Evolutionary conservation across 2,329 filamentous ascomycete species (phyloP), one percentile per base, ranked within the genome.

Genomic region (Magnaporthales sp.): DNA sequence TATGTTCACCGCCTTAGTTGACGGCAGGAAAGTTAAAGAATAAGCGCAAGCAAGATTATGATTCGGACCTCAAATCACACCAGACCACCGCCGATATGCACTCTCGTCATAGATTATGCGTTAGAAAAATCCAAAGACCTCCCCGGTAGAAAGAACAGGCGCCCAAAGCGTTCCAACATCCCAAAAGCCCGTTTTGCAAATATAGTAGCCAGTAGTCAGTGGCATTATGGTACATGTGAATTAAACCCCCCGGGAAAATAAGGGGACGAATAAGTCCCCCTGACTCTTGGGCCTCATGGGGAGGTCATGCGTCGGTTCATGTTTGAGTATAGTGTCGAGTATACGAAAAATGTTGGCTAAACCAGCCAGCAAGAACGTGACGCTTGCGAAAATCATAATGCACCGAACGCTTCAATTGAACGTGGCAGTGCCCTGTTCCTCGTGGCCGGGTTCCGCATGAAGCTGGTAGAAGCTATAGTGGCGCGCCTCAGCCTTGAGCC

Each of bases 401-500:
- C 11, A 7, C 10, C 31, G 62, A 38, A 22, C 32, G n/a, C 30
- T 54, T 67, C 32, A 72, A 13, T 86, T 78, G 72, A 86, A 87
- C 62, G 79, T 75, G 7, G 81, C 83, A 3, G 79, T 80, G 4
- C 84, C 85, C 69, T 81, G 80, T 0, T 80, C 80, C 60, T 79
- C 79, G 11, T 78, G 70, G 63, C 81, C 78, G 2, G 80, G 77
- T 62, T 84, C 83, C 51, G 70, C 72, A 65, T 84, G 80, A 31
- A 82, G 78, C 70, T 87, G 80, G 70, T 84, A 87, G 71, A 83
- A 87, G 68, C 76, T 81, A 66, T 79, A 76, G 72, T 82, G 84
- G 64, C 76, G 74, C 66, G 80, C 76, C 71, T 87, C 84, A 4
- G 85, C 84, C 73, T 82, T 84, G 29, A 75, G 75, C 68, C 78